Conservation (phyloP, 2,329 filamentous ascomycete genomes). For the Coniochaeta sp. region DNA sequence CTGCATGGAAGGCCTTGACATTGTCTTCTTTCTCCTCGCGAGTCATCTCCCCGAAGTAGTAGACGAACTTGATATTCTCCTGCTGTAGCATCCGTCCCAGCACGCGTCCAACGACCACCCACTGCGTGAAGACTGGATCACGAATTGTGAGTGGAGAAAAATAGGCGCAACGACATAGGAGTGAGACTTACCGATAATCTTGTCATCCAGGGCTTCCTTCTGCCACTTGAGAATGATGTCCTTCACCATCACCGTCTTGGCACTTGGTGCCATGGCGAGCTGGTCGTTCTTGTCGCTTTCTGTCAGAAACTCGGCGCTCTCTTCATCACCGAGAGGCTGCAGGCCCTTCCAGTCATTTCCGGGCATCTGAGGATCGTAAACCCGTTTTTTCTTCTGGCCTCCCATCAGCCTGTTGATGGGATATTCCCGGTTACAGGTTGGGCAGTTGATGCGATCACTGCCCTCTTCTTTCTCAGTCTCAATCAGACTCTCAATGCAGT, state of each 20-base stretch:
- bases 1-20: conserved; percentile 14
- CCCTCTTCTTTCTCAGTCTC: background rate
- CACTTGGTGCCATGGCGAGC: conserved; percentile 12
- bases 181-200: conserved; percentile 27
- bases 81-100: conserved; percentile 26
- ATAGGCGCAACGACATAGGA: background rate
- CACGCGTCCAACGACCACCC: conserved; percentile 21
- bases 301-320: conserved; percentile 14
- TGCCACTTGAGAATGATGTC: conserved; percentile 24
- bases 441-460: background rate
- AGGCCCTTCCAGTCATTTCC: conserved; percentile 17
- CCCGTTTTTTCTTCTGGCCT: background rate
- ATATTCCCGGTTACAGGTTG: background rate
- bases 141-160: too few relatives aligned
- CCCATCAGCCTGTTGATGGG: background rate
- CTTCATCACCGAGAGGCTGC: conserved; percentile 1
- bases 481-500: conserved; percentile 11
- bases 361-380: too few relatives aligned
- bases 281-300: conserved; percentile 8
- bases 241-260: conserved; percentile 24
- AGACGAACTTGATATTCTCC: conserved; percentile 25
- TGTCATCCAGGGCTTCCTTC: conserved; percentile 22
- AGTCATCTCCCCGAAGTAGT: conserved; percentile 23
- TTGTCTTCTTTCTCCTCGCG: conserved; percentile 8
- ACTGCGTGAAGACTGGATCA: conserved; percentile 27